A percentile compares a stretch with the other conserved stretches of the same genome.
phyloP scores from a whole-genome alignment of 768 basidiomycete genomes.

The Leccinum longicurvipes region DNA sequence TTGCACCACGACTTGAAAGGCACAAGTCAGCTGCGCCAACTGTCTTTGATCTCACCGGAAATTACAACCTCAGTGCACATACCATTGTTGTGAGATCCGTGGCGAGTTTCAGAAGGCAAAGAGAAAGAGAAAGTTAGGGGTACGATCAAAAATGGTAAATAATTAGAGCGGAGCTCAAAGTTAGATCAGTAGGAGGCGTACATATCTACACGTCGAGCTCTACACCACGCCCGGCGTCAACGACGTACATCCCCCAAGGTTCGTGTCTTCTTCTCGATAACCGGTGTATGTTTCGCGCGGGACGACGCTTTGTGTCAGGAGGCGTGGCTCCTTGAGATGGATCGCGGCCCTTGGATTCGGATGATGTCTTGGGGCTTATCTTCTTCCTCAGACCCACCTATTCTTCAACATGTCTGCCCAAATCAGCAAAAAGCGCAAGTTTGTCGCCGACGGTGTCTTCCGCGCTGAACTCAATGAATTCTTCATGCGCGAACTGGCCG shows the following conservation, averaged over 20 bases:
- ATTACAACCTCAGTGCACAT: not conserved
- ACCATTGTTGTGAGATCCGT: not conserved
- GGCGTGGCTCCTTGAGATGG: conserved; percentile 15
- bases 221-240: conserved; percentile 16
- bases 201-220: conserved; percentile 15
- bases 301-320: not conserved
- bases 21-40: not conserved
- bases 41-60: not conserved
- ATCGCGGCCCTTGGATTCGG: conserved; percentile 12
- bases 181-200: conserved; percentile 7
- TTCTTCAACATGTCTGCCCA: conserved; percentile 67
- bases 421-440: conserved; percentile 99
- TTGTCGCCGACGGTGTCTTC: conserved; percentile 98
- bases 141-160: conserved; percentile 2
- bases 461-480: conserved; percentile 99
- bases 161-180: conserved; percentile 24
- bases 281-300: not conserved
- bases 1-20: not conserved
- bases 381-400: conserved; percentile 10
- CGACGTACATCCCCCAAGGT: conserved; percentile 24
- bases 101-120: not conserved
- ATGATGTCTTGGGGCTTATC: conserved; percentile 25
- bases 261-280: conserved; percentile 9
- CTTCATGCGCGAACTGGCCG: conserved; percentile 96
- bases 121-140: conserved; percentile 4